Evolutionary conservation across 164 flowering plant species (phyloP).

Genomic region (Chloranthus sessilifolius): DNA sequence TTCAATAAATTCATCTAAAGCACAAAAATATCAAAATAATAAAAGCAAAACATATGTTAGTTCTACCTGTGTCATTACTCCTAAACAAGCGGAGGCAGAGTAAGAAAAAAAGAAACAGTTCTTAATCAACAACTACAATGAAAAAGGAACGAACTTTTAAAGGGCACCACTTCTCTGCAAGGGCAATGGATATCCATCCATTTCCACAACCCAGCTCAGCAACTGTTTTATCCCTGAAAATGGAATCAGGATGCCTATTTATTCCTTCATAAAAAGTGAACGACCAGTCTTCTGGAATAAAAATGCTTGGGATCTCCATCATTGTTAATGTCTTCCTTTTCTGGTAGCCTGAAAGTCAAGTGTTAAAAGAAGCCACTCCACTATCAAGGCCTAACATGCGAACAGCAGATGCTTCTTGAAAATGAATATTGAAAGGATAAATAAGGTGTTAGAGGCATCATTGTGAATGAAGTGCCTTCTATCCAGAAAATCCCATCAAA

Average conservation of each 20-base stretch:
- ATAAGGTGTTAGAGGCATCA: background rate
- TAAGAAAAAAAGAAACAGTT: no score
- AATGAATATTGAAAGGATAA: background rate
- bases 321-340: slow-evolving; percentile 70
- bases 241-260: slow-evolving; percentile 81
- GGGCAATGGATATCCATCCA: slow-evolving; percentile 98
- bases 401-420: background rate
- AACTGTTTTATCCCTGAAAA: slow-evolving; percentile 82
- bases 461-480: background rate
- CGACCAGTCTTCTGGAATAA: slow-evolving; percentile 98
- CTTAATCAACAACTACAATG: no score
- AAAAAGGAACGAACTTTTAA: slow-evolving; percentile 46
- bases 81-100: background rate
- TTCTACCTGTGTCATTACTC: background rate
- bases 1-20: background rate
- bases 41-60: background rate
- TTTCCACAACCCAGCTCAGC: slow-evolving; percentile 98
- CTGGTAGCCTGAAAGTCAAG: slow-evolving; percentile 40
- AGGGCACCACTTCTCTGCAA: slow-evolving; percentile 93
- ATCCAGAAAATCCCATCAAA: background rate
- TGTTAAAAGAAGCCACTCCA: background rate
- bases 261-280: slow-evolving; percentile 95
- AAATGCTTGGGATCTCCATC: slow-evolving; percentile 97
- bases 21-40: background rate
- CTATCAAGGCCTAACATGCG: background rate